These are phyloP conservation scores for Suillus subaureus DNA, from an alignment of 768 basidiomycete genomes.

Conservation along the genomic window DNA sequence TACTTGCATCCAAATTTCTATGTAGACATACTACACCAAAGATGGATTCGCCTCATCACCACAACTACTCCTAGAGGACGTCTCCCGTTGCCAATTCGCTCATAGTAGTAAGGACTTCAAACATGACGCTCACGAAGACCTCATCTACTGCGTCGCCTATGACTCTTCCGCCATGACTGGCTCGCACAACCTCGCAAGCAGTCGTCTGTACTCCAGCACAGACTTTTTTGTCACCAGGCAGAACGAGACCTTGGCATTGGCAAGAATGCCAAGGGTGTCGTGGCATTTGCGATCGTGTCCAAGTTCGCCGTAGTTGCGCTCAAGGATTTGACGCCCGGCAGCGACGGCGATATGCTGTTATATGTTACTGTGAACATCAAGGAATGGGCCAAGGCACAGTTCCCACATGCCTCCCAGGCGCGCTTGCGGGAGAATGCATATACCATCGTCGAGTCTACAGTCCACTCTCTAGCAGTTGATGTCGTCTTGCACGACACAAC, in stretches of 20 bases:
- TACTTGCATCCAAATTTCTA: slow-evolving; percentile 13
- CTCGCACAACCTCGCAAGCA: slow-evolving; percentile 50
- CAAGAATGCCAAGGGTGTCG: slow-evolving; percentile 84
- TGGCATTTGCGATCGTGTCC: slow-evolving; percentile 90
- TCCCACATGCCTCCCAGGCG: slow-evolving; percentile 87
- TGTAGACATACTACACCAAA: slow-evolving; percentile 86
- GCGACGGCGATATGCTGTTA: slow-evolving; percentile 73
- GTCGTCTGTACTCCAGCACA: slow-evolving; percentile 78
- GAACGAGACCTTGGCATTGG: slow-evolving; percentile 89
- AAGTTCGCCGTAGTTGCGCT: slow-evolving; percentile 93
- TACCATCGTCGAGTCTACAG: slow-evolving; percentile 92
- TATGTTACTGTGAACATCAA: slow-evolving; percentile 86
- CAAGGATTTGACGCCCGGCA: slow-evolving; percentile 60
- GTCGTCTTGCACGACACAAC: slow-evolving; percentile 73
- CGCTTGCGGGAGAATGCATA: slow-evolving; percentile 89
- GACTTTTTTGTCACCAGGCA: slow-evolving; percentile 75
- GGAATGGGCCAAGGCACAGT: slow-evolving; percentile 86
- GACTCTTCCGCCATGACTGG: slow-evolving; percentile 54
- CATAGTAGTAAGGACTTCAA: slow-evolving; percentile 85
- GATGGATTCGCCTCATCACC: slow-evolving; percentile 73
- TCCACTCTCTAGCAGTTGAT: slow-evolving; percentile 93
- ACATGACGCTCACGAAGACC: slow-evolving; percentile 68
- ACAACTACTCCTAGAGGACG: slow-evolving; percentile 65
- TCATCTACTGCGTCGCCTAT: slow-evolving; percentile 90
- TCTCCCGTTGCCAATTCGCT: slow-evolving; percentile 84